Evolutionary conservation across 2,329 filamentous ascomycete species (phyloP).

Genomic region (Hyphodiscus sp.): DNA sequence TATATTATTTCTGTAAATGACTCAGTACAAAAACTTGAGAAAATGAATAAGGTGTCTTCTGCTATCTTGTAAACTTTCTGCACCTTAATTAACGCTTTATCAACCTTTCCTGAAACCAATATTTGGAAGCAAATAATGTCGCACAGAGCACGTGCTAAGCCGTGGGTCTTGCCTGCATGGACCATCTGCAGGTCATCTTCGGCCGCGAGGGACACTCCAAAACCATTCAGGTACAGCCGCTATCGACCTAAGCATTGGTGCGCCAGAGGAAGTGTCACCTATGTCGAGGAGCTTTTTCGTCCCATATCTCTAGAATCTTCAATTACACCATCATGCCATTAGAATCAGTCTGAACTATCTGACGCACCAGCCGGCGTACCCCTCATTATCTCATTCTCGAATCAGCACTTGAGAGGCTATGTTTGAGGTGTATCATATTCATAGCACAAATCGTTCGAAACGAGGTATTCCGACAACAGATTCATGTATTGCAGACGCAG

Average conservation of each 20-base stretch:
- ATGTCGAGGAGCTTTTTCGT: neutral
- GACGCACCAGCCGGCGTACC: neutral
- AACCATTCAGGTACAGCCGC: neutral
- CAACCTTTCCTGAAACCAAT: too few species aligned
- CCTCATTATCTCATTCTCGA: neutral
- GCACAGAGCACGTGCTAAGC: too few species aligned
- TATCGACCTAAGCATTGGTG: neutral
- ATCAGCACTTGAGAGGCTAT: constrained; percentile 1
- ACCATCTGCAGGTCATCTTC: neutral
- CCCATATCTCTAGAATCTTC: neutral
- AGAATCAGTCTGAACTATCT: neutral
- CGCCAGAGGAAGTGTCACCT: neutral
- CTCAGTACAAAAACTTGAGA: neutral
- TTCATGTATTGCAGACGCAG: constrained; percentile 9
- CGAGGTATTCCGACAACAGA: constrained; percentile 4
- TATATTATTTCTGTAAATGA: neutral
- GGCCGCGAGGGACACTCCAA: neutral
- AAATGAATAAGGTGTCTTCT: too few species aligned
- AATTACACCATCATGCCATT: neutral
- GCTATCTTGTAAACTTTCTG: too few species aligned
- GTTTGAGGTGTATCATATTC: constrained; percentile 3
- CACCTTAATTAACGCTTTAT: too few species aligned
- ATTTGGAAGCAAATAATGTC: too few species aligned
- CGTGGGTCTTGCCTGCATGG: too few species aligned
- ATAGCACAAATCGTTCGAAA: constrained; percentile 2